Evolutionary conservation across 2,329 filamentous ascomycete species (phyloP).

Genomic region (Trichoderma aggressivum): DNA sequence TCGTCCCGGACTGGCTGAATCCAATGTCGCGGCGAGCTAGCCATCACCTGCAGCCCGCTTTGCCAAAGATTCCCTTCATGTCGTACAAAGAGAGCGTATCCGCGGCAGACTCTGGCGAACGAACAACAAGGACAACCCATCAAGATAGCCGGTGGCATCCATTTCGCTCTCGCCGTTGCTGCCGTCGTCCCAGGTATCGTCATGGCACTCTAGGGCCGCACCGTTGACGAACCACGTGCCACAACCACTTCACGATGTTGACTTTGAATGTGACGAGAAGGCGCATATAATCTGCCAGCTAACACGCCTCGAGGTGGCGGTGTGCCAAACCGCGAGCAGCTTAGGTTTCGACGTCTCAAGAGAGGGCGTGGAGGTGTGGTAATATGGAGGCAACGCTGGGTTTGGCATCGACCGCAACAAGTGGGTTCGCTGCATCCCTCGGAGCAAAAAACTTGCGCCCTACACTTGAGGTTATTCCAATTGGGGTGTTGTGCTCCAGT

Average conservation of each 20-base stretch:
- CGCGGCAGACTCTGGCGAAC: not conserved
- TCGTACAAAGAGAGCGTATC: not conserved
- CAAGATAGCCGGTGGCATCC: not conserved
- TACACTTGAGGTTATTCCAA: not conserved
- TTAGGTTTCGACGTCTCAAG: not conserved
- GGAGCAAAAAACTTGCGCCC: not conserved
- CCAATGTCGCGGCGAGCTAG: not conserved
- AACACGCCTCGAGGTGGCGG: not conserved
- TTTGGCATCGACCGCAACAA: not conserved
- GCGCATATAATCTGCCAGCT: not conserved
- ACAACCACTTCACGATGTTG: not conserved
- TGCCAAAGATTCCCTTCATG: not conserved
- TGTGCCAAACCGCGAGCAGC: not conserved
- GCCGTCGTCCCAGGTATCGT: slow-evolving; percentile 19
- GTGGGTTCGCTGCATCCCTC: not conserved
- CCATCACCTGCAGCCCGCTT: not conserved
- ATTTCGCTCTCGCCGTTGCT: slow-evolving; percentile 18
- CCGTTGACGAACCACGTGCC: slow-evolving; percentile 30
- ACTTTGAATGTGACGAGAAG: not conserved
- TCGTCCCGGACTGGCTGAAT: slow-evolving; percentile 1
- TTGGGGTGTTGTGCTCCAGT: not conserved
- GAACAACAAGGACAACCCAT: not conserved
- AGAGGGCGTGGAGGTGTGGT: not conserved
- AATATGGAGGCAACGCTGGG: not conserved
- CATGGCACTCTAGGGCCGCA: slow-evolving; percentile 29